Base-by-base conservation (phyloP, 2,329 filamentous ascomycete genomes). In the Calonectria pteridis region DNA sequence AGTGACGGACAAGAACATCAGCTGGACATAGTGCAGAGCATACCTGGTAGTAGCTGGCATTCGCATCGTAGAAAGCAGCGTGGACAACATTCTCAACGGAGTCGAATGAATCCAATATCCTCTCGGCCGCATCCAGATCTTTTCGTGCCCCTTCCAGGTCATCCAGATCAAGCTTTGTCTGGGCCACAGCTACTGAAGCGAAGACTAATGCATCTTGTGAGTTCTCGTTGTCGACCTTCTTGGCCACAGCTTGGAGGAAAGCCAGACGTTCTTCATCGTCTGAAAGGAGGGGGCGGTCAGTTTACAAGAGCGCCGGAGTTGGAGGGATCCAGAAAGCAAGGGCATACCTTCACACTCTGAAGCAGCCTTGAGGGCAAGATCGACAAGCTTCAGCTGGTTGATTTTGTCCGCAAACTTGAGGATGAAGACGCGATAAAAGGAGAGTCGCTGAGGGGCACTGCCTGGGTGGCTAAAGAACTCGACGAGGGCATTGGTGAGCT, bases 391-490 rank as follows among this genome's bases (percentile, higher is more conserved):
- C 76, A 99, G 90, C 88, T 98, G 96, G 87, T 98, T 99, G 89
- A 99, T 98, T 90, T 97, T 98, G 84, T 98, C 96, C 78, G 96
- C 95, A 83, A 99, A 99, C 85, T 94, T 97, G 84, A 96, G 91
- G 85, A 99, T 94, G 88, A 99, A 99, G 81, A 92, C 93, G 87
- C 97, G 95, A 90, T 97, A 99, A 85, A 99, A 94, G 73, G 93
- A 89, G 87, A 99, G 91, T 82, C 96, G 93, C 87, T 98, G 95
- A 72, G 92, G 89, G 71, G 92, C 93, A 86, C 96, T 98, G 83
- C 93, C 91, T 55, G 94, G 90, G 80, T 94, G 88, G 82, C 93
- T 93, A 88, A 98, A 99, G 90, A 96, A 98, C 78, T 94, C 91
- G 80, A 98, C 89, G 71, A 99, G 91, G 67, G 93, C 89, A 83